Evolutionary conservation across 768 basidiomycete species (phyloP), one percentile per base, ranked within the genome.

Genomic region (Strobilomyces echinocephalus): DNA sequence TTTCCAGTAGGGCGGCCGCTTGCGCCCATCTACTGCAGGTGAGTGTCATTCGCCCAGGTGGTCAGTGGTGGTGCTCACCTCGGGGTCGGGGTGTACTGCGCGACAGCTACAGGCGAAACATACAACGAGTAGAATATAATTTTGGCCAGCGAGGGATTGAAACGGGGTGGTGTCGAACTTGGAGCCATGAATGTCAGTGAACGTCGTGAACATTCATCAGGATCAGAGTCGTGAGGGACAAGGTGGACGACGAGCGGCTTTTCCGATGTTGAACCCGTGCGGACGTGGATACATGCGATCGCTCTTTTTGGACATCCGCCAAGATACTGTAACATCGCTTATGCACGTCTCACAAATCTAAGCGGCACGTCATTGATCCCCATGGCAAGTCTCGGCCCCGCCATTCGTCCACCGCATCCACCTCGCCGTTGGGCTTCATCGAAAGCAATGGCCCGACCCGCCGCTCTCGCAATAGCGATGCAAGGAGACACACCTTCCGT

Each of bases 11-110:
- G 18, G 82, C 78, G 1, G 74, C 72, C 5, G 88, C 87, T 58
- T 91, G 90, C 28, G 85, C 93, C 93, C 93, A 95, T 75, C 93
- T 94, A 41, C 20, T 36, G 15, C 24, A n/a, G 28, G 36, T 65
- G 31, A 61, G 58, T 31, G 18, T 16, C 40, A 51, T 45, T 41
- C 28, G 7, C 39, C n/a, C 28, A 21, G 38, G 30, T 9, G 8
- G 20, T 6, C 7, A 2, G 24, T 18, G n/a, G 16, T 21, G 3
- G 52, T 14, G 31, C 62, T 53, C 54, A 50, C 68, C 68, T 69
- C 31, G 68, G 55, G 12, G 52, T 45, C 38, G 68, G 69, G 20
- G 43, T 46, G 40, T 68, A 66, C 43, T 60, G 62, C 14, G 68
- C 62, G 41, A 60, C 12, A 10, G 36, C 64, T 33, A 48, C 46